Percentiles rank a stretch among this genome's conserved stretches.
Evolutionary conservation across 345 rosid species (phyloP).

Genomic region (Luvunga scandens): DNA sequence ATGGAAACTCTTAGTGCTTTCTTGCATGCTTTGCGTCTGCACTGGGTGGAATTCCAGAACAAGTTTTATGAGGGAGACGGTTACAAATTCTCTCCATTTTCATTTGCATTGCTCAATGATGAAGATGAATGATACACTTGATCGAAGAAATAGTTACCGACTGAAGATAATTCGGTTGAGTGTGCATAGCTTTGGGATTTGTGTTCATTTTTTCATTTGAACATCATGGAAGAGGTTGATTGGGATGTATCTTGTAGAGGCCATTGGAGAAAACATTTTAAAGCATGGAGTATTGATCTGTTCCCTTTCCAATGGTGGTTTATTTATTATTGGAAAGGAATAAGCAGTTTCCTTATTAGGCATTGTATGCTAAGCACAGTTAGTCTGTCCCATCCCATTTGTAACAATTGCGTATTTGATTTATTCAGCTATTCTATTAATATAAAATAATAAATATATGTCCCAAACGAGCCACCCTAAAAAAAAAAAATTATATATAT

Average conservation of each 20-base stretch:
- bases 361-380: slow-evolving; percentile 5
- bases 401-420: slow-evolving; percentile 26
- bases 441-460: background rate
- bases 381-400: background rate
- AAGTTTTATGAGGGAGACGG: slow-evolving; percentile 98
- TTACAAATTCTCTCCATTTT: slow-evolving; percentile 79
- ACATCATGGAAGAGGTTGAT: slow-evolving; percentile 9
- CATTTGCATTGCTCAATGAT: slow-evolving; percentile 43
- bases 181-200: slow-evolving; percentile 24
- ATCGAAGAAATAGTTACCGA: background rate
- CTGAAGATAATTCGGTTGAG: background rate
- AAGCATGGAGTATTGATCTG: slow-evolving; percentile 8
- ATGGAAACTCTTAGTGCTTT: slow-evolving; percentile 99
- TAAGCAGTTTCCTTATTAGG: slow-evolving; percentile 18
- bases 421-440: slow-evolving; percentile 26
- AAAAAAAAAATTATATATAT: no score
- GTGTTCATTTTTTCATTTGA: slow-evolving; percentile 34
- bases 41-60: slow-evolving; percentile 97
- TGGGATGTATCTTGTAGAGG: background rate
- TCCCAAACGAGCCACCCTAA: no score
- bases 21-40: slow-evolving; percentile 93
- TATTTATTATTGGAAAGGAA: slow-evolving; percentile 28
- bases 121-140: slow-evolving; percentile 57
- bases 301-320: slow-evolving; percentile 27
- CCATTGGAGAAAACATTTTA: slow-evolving; percentile 13